Percentiles rank a stretch among this genome's conserved stretches.
These are phyloP conservation scores for Glycine soja DNA, from an alignment of 306 rosid species.

Conservation along the genomic window DNA sequence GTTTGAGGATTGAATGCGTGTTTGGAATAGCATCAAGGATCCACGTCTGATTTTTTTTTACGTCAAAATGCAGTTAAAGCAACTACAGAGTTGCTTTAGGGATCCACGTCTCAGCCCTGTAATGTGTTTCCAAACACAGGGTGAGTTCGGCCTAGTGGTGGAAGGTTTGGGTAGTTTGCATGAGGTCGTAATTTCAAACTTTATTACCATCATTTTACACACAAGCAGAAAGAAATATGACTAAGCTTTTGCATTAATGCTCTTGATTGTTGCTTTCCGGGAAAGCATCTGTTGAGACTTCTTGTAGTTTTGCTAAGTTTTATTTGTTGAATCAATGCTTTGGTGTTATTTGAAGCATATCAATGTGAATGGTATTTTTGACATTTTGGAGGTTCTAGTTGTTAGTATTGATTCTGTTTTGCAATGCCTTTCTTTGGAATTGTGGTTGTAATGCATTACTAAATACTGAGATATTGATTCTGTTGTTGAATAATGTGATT, in stretches of 20 bases:
- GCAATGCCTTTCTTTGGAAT: conserved; percentile 17
- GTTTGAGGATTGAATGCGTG: not conserved
- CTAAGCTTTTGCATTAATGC: not conserved
- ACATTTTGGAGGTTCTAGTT: conserved; percentile 18
- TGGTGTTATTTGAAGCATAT: conserved; percentile 4
- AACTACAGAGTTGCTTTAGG: too few relatives aligned
- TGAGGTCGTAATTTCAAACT: not conserved
- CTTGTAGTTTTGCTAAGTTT: not conserved
- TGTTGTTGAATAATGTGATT: conserved; percentile 33
- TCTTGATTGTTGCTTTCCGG: conserved; percentile 16
- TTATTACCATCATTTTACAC: not conserved
- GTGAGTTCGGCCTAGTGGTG: not conserved
- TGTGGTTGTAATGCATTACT: conserved; percentile 21
- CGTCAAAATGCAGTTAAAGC: too few relatives aligned
- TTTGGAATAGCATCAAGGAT: conserved; percentile 4
- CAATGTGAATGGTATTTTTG: not conserved
- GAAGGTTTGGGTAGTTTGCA: not conserved
- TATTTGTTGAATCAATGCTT: not conserved
- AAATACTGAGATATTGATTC: not conserved
- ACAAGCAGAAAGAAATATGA: not conserved
- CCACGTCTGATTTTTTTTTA: too few relatives aligned
- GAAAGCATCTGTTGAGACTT: not conserved
- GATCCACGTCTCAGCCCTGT: too few relatives aligned
- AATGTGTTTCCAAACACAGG: conserved; percentile 30
- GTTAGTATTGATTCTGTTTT: conserved; percentile 16